Conservation (phyloP, 2,329 filamentous ascomycete genomes). For the Cryphonectria carpinicola region DNA sequence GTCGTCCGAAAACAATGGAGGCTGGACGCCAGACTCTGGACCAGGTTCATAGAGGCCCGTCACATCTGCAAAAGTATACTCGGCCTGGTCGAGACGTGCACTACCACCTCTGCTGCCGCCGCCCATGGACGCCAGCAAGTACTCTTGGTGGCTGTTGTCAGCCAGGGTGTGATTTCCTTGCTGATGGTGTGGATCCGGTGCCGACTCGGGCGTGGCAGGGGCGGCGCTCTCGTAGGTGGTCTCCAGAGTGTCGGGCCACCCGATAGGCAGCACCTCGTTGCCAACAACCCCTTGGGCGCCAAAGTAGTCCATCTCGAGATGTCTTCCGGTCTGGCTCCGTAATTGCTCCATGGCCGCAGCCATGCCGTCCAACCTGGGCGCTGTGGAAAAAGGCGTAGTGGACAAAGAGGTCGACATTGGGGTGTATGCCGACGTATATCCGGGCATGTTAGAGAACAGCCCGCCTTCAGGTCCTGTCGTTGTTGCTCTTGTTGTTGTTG, state of each 20-base stretch:
- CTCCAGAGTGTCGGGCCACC: background rate
- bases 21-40: slow-evolving; percentile 13
- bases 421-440: slow-evolving; percentile 2
- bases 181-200: background rate
- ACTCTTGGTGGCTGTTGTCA: slow-evolving; percentile 7
- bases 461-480: background rate
- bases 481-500: too few relatives aligned
- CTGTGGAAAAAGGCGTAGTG: background rate
- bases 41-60: slow-evolving; percentile 31
- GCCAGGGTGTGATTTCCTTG: background rate
- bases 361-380: background rate
- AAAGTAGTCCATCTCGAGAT: slow-evolving; percentile 6
- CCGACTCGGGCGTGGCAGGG: slow-evolving; percentile 19
- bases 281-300: background rate
- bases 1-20: slow-evolving; percentile 17
- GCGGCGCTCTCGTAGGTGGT: slow-evolving; percentile 6
- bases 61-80: slow-evolving; percentile 31
- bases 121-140: background rate
- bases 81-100: background rate
- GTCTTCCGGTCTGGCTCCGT: background rate
- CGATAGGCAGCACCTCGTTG: background rate
- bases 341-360: background rate
- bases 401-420: background rate
- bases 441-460: background rate
- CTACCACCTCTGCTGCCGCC: background rate